A percentile compares a stretch with the other conserved stretches of the same genome.
These are phyloP conservation scores for Stemphylium lycopersici DNA, from an alignment of 2,329 filamentous ascomycete genomes.

Conservation along the genomic window DNA sequence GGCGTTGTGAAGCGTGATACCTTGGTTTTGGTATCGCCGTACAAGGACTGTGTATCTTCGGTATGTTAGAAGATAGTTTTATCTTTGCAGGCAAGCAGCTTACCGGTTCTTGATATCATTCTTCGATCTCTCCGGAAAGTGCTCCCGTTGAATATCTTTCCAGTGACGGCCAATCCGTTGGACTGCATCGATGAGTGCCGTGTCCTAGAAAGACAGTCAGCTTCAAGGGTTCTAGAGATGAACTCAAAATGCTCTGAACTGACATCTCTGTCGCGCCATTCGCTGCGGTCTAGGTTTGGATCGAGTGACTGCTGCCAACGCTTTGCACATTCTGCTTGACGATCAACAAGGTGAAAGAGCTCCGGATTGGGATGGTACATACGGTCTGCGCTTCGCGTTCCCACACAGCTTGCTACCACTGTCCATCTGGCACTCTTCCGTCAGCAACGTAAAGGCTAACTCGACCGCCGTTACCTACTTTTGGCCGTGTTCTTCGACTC, in stretches of 20 bases:
- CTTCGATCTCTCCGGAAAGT: constrained; percentile 47
- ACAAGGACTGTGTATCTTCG: constrained; percentile 41
- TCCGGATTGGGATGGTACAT: constrained; percentile 20
- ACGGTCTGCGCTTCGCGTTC: constrained; percentile 50
- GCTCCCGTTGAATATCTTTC: constrained; percentile 45
- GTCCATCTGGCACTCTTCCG: constrained; percentile 46
- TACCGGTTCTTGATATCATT: constrained; percentile 50
- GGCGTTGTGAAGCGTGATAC: constrained; percentile 34
- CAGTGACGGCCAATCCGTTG: constrained; percentile 45
- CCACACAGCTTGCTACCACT: constrained; percentile 49
- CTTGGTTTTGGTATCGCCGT: constrained; percentile 38
- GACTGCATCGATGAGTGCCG: constrained; percentile 41
- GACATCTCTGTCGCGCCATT: constrained; percentile 48
- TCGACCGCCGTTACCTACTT: constrained; percentile 27
- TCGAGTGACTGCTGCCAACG: constrained; percentile 55
- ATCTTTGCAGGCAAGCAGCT: not conserved
- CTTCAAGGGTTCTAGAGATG: not conserved
- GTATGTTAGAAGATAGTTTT: not conserved
- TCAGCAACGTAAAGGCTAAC: not conserved
- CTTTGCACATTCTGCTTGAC: constrained; percentile 53
- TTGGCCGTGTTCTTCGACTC: constrained; percentile 47
- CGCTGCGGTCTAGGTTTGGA: constrained; percentile 49
- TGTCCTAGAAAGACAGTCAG: constrained; percentile 25
- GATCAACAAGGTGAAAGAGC: not conserved
- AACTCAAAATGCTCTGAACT: constrained; percentile 8